Evolutionary conservation across 2,329 filamentous ascomycete species (phyloP).

Genomic region (Aspergillus tubingensis): DNA sequence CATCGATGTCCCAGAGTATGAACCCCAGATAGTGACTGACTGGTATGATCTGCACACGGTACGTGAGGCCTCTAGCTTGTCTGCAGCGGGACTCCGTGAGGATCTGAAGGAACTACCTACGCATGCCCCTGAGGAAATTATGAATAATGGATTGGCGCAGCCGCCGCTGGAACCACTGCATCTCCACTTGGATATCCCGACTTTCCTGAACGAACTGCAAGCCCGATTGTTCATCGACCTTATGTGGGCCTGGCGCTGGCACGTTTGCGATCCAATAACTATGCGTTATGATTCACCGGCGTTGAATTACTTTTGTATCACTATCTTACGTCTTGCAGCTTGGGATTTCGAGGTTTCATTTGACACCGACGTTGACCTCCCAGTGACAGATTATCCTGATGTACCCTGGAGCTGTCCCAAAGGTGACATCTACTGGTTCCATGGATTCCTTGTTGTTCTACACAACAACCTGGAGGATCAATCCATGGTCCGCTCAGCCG

Average conservation of each 20-base stretch:
- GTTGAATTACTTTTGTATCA: conserved; percentile 22
- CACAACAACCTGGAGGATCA: conserved; percentile 16
- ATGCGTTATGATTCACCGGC: conserved; percentile 21
- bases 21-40: neutral
- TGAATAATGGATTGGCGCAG: neutral
- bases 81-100: neutral
- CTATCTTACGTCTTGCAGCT: conserved; percentile 25
- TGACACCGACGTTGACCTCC: conserved; percentile 19
- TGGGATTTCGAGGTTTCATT: conserved; percentile 26
- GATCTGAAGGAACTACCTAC: neutral
- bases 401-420: conserved; percentile 14
- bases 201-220: conserved; percentile 27
- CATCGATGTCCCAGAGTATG: conserved; percentile 5
- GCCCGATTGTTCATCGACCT: conserved; percentile 20
- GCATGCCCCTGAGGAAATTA: too few species aligned
- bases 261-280: conserved; percentile 27
- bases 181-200: too few species aligned
- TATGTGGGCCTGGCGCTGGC: conserved; percentile 27
- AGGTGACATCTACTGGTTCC: conserved; percentile 21
- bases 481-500: conserved; percentile 11
- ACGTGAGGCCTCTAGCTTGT: neutral
- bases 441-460: conserved; percentile 22
- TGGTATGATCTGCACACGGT: conserved; percentile 7
- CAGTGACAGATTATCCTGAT: conserved; percentile 11
- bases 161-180: neutral